These are phyloP conservation scores for Corniculantispora saksenae DNA, from an alignment of 2,329 filamentous ascomycete genomes.

Conservation along the genomic window DNA sequence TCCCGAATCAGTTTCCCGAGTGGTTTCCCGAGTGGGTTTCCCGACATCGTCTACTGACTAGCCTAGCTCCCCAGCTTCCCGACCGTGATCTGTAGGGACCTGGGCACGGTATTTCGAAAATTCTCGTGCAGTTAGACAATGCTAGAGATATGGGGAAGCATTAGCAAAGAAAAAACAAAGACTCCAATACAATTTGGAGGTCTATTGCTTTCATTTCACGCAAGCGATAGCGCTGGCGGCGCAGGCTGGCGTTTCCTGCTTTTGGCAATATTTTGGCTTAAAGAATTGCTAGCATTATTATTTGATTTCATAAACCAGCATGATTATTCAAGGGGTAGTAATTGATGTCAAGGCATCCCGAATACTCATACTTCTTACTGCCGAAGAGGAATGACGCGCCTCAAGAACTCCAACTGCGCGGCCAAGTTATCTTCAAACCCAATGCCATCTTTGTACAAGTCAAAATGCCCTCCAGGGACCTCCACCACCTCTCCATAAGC, in stretches of 20 bases:
- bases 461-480: not conserved
- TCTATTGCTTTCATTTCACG: not conserved
- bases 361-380: not conserved
- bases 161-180: no score
- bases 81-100: not conserved
- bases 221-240: not conserved
- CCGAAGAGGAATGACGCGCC: not conserved
- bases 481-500: not conserved
- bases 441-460: not conserved
- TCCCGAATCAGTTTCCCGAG: not conserved
- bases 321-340: no score
- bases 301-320: no score
- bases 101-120: not conserved
- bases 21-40: not conserved
- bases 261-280: not conserved
- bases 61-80: not conserved
- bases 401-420: not conserved
- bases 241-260: not conserved
- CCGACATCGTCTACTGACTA: not conserved
- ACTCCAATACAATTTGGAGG: no score
- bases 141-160: not conserved
- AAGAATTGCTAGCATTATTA: not conserved
- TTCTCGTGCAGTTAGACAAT: not conserved
- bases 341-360: not conserved
- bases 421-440: not conserved